Percentiles rank a stretch among this genome's conserved stretches.
These are phyloP conservation scores for Diaporthe citrichinensis DNA, from an alignment of 2,329 filamentous ascomycete genomes.

Conservation along the genomic window DNA sequence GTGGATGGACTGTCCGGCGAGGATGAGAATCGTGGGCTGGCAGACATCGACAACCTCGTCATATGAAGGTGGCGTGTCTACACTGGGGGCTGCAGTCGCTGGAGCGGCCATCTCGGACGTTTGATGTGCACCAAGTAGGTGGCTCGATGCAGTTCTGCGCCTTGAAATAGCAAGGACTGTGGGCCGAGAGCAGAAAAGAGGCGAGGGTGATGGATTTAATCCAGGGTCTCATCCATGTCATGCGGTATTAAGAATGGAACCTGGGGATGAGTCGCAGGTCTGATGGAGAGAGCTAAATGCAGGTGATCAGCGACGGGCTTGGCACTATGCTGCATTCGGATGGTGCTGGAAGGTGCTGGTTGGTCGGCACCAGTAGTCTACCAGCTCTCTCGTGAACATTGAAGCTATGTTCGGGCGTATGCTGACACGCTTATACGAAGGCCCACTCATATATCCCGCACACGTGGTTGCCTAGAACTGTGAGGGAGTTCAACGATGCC, in stretches of 20 bases:
- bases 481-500: neutral
- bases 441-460: neutral
- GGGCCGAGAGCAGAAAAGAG: neutral
- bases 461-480: neutral
- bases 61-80: neutral
- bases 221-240: neutral
- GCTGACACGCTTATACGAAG: neutral
- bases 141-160: neutral
- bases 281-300: neutral
- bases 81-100: neutral
- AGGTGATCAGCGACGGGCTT: neutral
- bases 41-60: slow-evolving; percentile 15
- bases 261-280: neutral
- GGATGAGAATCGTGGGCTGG: slow-evolving; percentile 47
- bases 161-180: neutral
- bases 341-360: neutral
- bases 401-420: neutral
- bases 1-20: slow-evolving; percentile 46
- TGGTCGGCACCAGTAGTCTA: no score
- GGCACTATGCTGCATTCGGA: slow-evolving; percentile 1
- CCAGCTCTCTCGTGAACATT: neutral
- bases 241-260: neutral
- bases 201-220: neutral
- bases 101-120: neutral
- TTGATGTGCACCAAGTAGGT: neutral